phyloP scores from a whole-genome alignment of 2,329 filamentous ascomycete genomes.

The Beauveria sp. region DNA sequence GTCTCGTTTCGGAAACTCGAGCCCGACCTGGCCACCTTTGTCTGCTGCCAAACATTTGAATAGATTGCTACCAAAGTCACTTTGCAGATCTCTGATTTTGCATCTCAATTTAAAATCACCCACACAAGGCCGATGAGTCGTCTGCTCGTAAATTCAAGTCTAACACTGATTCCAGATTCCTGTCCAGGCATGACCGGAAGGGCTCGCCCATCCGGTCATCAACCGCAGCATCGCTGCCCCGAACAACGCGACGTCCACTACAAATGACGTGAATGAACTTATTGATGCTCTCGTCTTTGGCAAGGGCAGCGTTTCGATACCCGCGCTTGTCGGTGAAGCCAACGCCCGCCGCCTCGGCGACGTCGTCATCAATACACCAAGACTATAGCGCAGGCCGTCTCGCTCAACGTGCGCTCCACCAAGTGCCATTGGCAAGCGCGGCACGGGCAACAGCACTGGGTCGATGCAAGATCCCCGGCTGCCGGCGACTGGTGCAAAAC shows the following conservation, averaged over 20 bases:
- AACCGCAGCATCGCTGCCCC: slow-evolving; percentile 15
- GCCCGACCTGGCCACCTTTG: slow-evolving; percentile 16
- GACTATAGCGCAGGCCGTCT: slow-evolving; percentile 21
- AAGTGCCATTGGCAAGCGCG: slow-evolving; percentile 3
- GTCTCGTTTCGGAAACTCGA: slow-evolving; percentile 12
- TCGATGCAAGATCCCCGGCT: slow-evolving; percentile 3
- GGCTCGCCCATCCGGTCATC: slow-evolving; percentile 14
- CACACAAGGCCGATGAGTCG: slow-evolving; percentile 13
- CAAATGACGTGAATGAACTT: slow-evolving; percentile 17
- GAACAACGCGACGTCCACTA: not conserved
- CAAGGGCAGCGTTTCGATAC: slow-evolving; percentile 11
- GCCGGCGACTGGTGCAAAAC: slow-evolving; percentile 19
- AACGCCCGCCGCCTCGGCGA: slow-evolving; percentile 14
- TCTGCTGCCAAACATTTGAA: slow-evolving; percentile 20
- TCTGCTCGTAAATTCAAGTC: slow-evolving; percentile 11
- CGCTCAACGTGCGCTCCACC: slow-evolving; percentile 17
- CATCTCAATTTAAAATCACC: slow-evolving; percentile 9
- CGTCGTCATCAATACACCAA: slow-evolving; percentile 17
- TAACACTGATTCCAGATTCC: slow-evolving; percentile 12
- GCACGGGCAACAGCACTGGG: slow-evolving; percentile 13
- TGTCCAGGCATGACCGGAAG: slow-evolving; percentile 17
- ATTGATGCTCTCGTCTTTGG: slow-evolving; percentile 15
- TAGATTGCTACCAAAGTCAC: slow-evolving; percentile 17
- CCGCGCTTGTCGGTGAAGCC: slow-evolving; percentile 12
- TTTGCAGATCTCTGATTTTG: slow-evolving; percentile 15